Evolutionary conservation across 2,329 filamentous ascomycete genomes (phyloP), one percentile per base, ranked within the genome.

Genomic region (Sporothrix luriei): DNA sequence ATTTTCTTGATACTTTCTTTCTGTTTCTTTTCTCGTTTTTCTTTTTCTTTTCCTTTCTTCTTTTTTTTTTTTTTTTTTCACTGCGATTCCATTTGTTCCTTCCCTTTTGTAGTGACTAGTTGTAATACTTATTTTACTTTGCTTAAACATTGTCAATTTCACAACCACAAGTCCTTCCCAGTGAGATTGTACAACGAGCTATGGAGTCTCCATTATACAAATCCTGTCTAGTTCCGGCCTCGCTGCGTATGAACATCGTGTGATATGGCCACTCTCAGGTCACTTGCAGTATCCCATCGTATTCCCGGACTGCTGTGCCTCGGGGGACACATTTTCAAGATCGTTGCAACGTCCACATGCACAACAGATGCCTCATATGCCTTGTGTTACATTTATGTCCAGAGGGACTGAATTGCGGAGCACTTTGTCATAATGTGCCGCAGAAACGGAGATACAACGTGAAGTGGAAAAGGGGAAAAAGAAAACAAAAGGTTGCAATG

Each of bases 401-500:
- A 59, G 14, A 6, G 43, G 6, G 1, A 19, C 14, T 46, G 14
- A 48, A 48, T 46, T 16, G 40, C 40, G 14, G 11, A 46, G 11
- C 11, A n/a, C 4, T 16, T 3, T 46, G 14, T 46, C 16, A 16
- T 19, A 51, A 5, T 5, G 21, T 3, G n/a, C n/a, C n/a, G 21
- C 10, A 5, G 9, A 51, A 14, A 54, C n/a, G 11, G n/a, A 13
- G 4, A 54, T 16, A 43, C 3, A 14, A 33, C 48, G 19, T 26
- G 24, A 48, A 26, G 46, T 16, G n/a, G 11, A 21, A 26, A 48
- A 29, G 29, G 6, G 16, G 2, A 54, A 48, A 64, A 64, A 29
- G 3, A 26, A 48, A 26, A 62, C 4, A 33, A 66, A 55, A 43
- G 64, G 64, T 46, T 66, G 43, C 64, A 66, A 19, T 29, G 62